A percentile compares a stretch with the other conserved stretches of the same genome.
These are phyloP conservation scores for Smittium culicis DNA, from an alignment of 371 early-diverging fungal genomes.

Conservation along the genomic window DNA sequence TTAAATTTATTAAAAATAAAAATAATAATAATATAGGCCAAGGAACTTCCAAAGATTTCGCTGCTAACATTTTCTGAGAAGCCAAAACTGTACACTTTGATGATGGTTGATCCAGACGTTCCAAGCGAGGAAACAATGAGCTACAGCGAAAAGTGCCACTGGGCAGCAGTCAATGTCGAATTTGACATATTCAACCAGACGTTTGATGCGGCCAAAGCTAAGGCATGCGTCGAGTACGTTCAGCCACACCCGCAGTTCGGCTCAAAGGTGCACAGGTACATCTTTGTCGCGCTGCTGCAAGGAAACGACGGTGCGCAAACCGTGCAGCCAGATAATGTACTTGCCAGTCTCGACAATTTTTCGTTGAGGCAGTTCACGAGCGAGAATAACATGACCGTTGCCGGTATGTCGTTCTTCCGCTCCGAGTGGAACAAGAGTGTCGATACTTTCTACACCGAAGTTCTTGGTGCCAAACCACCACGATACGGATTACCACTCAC, in stretches of 20 bases:
- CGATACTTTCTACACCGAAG: constrained; percentile 46
- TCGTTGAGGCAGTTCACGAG: constrained; percentile 36
- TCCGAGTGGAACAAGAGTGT: constrained; percentile 58
- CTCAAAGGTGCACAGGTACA: constrained; percentile 64
- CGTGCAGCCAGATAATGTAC: constrained; percentile 29
- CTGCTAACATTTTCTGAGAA: constrained; percentile 53
- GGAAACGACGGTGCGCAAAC: constrained; percentile 41
- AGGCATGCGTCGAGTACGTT: constrained; percentile 47
- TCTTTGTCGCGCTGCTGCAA: constrained; percentile 53
- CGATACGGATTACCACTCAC: constrained; percentile 16
- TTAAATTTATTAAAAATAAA: too few relatives aligned
- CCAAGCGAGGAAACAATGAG: constrained; percentile 43
- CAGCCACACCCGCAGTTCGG: constrained; percentile 75
- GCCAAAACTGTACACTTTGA: constrained; percentile 48
- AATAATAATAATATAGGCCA: constrained; percentile 37
- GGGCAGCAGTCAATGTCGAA: constrained; percentile 50
- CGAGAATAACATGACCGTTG: constrained; percentile 32
- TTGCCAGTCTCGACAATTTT: constrained; percentile 35
- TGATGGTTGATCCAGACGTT: constrained; percentile 59
- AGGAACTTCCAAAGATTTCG: constrained; percentile 41
- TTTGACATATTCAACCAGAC: constrained; percentile 20
- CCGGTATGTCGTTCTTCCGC: constrained; percentile 60
- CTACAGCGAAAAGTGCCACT: constrained; percentile 53
- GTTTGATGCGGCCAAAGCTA: constrained; percentile 20
- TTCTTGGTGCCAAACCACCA: constrained; percentile 31